Evolutionary conservation across 331 rosid genomes (phyloP), one percentile per base, ranked within the genome.

Genomic region (Cydonia oblonga): DNA sequence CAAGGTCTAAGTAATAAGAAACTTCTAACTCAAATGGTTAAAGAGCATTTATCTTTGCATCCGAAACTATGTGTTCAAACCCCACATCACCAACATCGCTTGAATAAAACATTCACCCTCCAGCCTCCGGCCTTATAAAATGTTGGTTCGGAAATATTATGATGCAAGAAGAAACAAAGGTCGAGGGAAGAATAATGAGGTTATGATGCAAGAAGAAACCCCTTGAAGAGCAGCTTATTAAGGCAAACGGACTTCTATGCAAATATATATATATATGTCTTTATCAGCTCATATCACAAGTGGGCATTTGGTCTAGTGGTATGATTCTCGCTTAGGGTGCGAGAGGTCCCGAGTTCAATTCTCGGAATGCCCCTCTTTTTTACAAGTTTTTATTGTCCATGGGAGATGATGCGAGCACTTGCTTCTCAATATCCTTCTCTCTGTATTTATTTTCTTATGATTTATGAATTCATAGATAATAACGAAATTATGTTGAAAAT

Each of bases 261-360:
- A 28, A 61, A 26, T 16, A 26, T 26, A 59, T 5, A 46, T 46
- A 5, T 15, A 46, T 6, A 7, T 42, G n/a, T 49, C 9, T 1
- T 46, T 16, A 2, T 18, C 54, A n/a, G n/a, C n/a, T n/a, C n/a
- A n/a, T n/a, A 49, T 15, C 64, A 40, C 1, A 2, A 38, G 1
- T 5, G 83, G 89, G 88, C 87, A 89, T 87, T 89, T 89, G 96
- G 88, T 89, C 87, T 85, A 84, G 86, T 86, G 90, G 89, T 84
- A 80, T 82, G 92, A 87, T 89, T 89, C 89, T 90, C 89, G 85
- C 88, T 90, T 85, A 81, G 89, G 88, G 96, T 85, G 90, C 88
- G 83, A 90, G 96, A 90, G 96, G 90, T 77, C 84, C 84, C 78
- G 74, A 83, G 83, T 79, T 81, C 73, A 83, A 84, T 80, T 80